Conservation (phyloP, 2,329 filamentous ascomycete genomes). For the Blastomyces gilchristii region DNA sequence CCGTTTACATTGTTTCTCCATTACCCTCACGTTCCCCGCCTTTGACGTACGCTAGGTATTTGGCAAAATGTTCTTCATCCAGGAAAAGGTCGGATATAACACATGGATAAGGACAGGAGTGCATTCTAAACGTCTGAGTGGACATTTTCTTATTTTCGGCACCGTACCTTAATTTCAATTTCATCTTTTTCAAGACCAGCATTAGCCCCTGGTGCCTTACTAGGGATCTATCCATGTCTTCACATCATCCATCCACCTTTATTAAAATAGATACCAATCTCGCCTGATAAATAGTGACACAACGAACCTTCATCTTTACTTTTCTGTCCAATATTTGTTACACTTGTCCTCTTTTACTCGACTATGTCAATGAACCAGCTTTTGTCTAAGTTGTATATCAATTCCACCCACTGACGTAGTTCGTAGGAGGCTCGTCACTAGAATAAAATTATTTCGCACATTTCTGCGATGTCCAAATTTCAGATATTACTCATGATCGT, state of each 20-base stretch:
- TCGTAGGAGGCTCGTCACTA: no score
- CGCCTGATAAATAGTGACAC: not conserved
- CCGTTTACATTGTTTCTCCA: not conserved
- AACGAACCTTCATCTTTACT: no score
- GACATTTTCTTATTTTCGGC: not conserved
- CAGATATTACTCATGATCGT: not conserved
- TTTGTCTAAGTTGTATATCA: not conserved
- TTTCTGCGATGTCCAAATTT: not conserved
- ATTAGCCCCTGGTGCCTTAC: not conserved
- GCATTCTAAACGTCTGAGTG: not conserved
- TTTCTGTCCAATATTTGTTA: not conserved
- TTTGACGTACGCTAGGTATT: not conserved
- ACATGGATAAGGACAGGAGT: not conserved
- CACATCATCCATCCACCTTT: not conserved
- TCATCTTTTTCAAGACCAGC: not conserved
- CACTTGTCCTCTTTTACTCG: not conserved
- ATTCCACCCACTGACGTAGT: no score
- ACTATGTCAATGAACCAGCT: no score
- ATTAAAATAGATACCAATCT: not conserved
- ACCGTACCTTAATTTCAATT: not conserved
- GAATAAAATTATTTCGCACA: not conserved
- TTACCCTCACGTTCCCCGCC: no score
- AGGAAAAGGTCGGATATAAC: not conserved
- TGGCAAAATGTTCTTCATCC: not conserved
- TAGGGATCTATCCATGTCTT: not conserved